These are phyloP conservation scores for Aspergillus panamensis DNA, from an alignment of 495 filamentous ascomycete genomes.

Conservation along the genomic window DNA sequence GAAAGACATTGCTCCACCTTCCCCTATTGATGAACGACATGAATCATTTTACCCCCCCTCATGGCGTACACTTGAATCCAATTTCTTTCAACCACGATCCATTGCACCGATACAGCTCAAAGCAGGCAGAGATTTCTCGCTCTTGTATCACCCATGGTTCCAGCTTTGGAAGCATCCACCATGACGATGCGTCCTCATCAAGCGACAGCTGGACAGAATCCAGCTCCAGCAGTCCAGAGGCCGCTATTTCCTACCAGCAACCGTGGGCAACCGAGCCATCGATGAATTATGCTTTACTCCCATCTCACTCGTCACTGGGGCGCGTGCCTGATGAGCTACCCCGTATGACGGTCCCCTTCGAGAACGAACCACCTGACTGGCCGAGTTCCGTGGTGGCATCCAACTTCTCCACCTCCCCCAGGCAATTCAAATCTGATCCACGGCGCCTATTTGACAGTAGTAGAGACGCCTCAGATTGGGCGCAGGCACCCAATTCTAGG, in stretches of 20 bases:
- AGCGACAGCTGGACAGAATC: slow-evolving; percentile 27
- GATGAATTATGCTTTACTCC: slow-evolving; percentile 15
- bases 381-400: slow-evolving; percentile 12
- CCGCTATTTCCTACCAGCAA: slow-evolving; percentile 23
- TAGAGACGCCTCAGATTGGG: slow-evolving; percentile 15
- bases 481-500: slow-evolving; percentile 4
- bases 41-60: slow-evolving; percentile 23
- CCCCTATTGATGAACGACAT: slow-evolving; percentile 17
- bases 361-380: slow-evolving; percentile 11
- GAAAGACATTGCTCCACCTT: slow-evolving; percentile 4
- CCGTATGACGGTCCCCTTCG: slow-evolving; percentile 14
- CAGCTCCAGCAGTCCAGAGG: slow-evolving; percentile 24
- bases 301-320: slow-evolving; percentile 15
- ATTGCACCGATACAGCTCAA: slow-evolving; percentile 18
- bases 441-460: slow-evolving; percentile 11
- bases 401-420: slow-evolving; percentile 8
- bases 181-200: slow-evolving; percentile 19
- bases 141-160: slow-evolving; percentile 16
- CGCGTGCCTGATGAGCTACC: slow-evolving; percentile 15
- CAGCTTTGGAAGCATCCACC: slow-evolving; percentile 18
- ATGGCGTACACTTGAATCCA: slow-evolving; percentile 22
- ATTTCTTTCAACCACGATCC: slow-evolving; percentile 29
- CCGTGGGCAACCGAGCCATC: slow-evolving; percentile 13
- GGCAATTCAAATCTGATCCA: slow-evolving; percentile 17
- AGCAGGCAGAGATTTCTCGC: slow-evolving; percentile 22